Conservation (phyloP, 1,284 basidiomycete species). For the Apiotrichum montevideense region DNA sequence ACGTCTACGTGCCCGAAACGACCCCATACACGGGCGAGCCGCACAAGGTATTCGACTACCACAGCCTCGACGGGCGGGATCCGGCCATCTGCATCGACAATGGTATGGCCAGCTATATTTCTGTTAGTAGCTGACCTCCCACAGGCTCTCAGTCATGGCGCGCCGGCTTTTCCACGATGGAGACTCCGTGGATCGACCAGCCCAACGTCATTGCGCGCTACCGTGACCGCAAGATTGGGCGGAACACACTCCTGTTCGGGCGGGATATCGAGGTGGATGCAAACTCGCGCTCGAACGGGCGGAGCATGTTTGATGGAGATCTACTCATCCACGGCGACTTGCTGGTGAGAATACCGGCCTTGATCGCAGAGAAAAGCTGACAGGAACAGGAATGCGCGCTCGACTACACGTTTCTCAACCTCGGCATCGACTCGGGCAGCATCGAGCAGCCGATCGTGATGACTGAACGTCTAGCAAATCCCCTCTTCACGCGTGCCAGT, state of each 20-base stretch:
- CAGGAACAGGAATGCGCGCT: slow-evolving; percentile 74
- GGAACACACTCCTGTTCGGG: slow-evolving; percentile 73
- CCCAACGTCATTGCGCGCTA: slow-evolving; percentile 75
- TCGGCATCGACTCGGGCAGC: slow-evolving; percentile 73
- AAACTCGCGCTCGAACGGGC: slow-evolving; percentile 67
- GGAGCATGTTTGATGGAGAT: slow-evolving; percentile 83
- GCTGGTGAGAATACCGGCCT: slow-evolving; percentile 58
- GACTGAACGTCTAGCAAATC: slow-evolving; percentile 86
- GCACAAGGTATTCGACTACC: slow-evolving; percentile 31
- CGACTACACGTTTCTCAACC: slow-evolving; percentile 82
- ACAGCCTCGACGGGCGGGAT: slow-evolving; percentile 26
- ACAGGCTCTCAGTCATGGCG: slow-evolving; percentile 69
- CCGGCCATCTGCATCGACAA: slow-evolving; percentile 78
- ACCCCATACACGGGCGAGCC: slow-evolving; percentile 17
- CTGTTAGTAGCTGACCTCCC: background rate
- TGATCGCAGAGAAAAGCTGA: background rate
- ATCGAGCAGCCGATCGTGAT: slow-evolving; percentile 88
- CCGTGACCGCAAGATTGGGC: slow-evolving; percentile 78
- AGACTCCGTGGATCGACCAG: slow-evolving; percentile 53
- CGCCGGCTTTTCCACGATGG: slow-evolving; percentile 68
- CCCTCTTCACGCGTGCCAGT: slow-evolving; percentile 81
- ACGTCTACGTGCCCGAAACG: slow-evolving; percentile 32
- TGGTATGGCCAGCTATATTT: slow-evolving; percentile 45
- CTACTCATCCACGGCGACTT: slow-evolving; percentile 82
- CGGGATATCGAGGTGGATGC: slow-evolving; percentile 76